Evolutionary conservation across 352 stramenopile genomes (phyloP).

Genomic region (Phytophthora ohioensis): DNA sequence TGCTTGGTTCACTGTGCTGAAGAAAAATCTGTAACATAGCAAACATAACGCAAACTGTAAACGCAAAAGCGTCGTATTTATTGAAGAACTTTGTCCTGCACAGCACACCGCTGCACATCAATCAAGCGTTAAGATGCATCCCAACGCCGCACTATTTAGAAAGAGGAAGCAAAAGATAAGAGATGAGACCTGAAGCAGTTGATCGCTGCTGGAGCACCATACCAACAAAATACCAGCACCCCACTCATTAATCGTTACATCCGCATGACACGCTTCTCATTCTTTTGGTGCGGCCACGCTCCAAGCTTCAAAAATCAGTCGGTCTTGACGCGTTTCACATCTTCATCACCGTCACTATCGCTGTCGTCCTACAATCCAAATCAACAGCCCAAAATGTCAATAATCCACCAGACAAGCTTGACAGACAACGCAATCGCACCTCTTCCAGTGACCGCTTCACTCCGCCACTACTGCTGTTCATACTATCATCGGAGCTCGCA

Average conservation of each 20-base stretch:
- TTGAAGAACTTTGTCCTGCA: slow-evolving; percentile 19
- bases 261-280: slow-evolving; percentile 26
- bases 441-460: slow-evolving; percentile 70
- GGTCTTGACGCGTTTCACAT: slow-evolving; percentile 73
- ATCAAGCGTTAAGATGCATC: slow-evolving; percentile 2
- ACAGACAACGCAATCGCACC: slow-evolving; percentile 34
- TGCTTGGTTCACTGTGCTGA: slow-evolving; percentile 27
- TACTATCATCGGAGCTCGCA: slow-evolving; percentile 30
- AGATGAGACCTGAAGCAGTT: slow-evolving; percentile 39
- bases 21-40: slow-evolving; percentile 5
- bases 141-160: slow-evolving; percentile 13
- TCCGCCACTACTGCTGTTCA: slow-evolving; percentile 25
- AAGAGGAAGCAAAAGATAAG: slow-evolving; percentile 30
- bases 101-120: slow-evolving; percentile 10
- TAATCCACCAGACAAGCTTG: neutral
- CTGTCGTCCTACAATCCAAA: slow-evolving; percentile 57
- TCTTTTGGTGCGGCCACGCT: slow-evolving; percentile 26
- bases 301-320: slow-evolving; percentile 46
- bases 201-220: slow-evolving; percentile 35
- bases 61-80: slow-evolving; percentile 43
- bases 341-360: slow-evolving; percentile 72
- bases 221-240: slow-evolving; percentile 41
- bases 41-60: slow-evolving; percentile 26
- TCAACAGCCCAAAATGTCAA: slow-evolving; percentile 14
- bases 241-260: slow-evolving; percentile 46